These are phyloP conservation scores for Penicillium janthinellum DNA, from an alignment of 2,329 filamentous ascomycete species.

Conservation along the genomic window DNA sequence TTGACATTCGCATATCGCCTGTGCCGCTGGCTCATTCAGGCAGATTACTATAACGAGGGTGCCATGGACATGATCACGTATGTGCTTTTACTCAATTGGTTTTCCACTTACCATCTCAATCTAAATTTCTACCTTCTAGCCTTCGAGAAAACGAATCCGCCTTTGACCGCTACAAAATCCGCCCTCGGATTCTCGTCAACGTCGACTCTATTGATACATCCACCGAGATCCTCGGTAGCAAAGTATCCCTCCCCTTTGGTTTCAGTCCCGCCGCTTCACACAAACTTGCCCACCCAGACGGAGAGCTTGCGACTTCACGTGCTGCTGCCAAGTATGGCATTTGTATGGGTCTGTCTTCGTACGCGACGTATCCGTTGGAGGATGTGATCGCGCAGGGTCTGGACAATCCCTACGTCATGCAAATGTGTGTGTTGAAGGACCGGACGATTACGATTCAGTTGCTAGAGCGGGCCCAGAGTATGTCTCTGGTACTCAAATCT, in stretches of 20 bases:
- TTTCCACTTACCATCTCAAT: not conserved
- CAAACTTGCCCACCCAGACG: slow-evolving; percentile 55
- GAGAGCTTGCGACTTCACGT: slow-evolving; percentile 53
- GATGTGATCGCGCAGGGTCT: slow-evolving; percentile 48
- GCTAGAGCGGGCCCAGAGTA: slow-evolving; percentile 48
- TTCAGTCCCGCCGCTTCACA: slow-evolving; percentile 59
- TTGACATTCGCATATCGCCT: not conserved
- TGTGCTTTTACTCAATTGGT: not conserved
- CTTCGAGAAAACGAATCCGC: slow-evolving; percentile 58
- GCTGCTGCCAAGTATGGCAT: slow-evolving; percentile 49
- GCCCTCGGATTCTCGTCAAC: slow-evolving; percentile 50
- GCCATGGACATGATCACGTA: slow-evolving; percentile 58
- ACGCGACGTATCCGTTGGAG: slow-evolving; percentile 49
- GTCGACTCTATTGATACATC: slow-evolving; percentile 49
- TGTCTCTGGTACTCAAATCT: not conserved
- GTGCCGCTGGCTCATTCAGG: not conserved
- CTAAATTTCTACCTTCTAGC: slow-evolving; percentile 15
- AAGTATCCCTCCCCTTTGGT: slow-evolving; percentile 54
- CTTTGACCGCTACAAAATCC: slow-evolving; percentile 54
- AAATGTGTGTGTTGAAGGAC: slow-evolving; percentile 57
- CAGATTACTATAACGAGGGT: slow-evolving; percentile 61
- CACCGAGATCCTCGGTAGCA: slow-evolving; percentile 44
- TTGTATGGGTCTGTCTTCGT: slow-evolving; percentile 53
- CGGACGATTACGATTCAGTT: slow-evolving; percentile 46
- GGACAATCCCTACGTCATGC: slow-evolving; percentile 55